phyloP scores from a whole-genome alignment of 805 yeast species.

The Cyberlindnera xylosilytica region DNA sequence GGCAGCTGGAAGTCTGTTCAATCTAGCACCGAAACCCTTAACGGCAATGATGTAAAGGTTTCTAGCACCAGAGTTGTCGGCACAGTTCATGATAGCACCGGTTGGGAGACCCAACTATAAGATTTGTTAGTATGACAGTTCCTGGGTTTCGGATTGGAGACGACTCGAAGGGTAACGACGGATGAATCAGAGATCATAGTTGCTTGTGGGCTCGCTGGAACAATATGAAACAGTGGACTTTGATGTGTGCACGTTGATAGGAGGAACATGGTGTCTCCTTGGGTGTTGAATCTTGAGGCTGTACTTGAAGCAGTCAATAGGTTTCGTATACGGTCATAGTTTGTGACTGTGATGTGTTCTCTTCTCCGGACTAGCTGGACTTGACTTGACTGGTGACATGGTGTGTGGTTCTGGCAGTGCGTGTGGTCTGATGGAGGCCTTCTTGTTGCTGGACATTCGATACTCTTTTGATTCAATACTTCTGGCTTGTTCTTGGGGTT shows the following conservation, averaged over 20 bases:
- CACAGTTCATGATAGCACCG: slow-evolving; percentile 99
- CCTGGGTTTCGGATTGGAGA: too few species aligned
- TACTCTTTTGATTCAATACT: not conserved
- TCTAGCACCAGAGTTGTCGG: slow-evolving; percentile 99
- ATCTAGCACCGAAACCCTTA: slow-evolving; percentile 99
- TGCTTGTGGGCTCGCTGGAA: too few species aligned
- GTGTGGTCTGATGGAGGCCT: not conserved
- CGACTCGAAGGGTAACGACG: too few species aligned
- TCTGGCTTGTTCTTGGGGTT: not conserved
- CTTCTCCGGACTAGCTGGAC: too few species aligned
- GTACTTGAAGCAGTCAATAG: too few species aligned
- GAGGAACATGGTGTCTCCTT: too few species aligned
- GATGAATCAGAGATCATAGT: too few species aligned
- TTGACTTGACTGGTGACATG: not conserved
- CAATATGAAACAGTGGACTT: too few species aligned
- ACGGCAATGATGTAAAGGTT: slow-evolving; percentile 98
- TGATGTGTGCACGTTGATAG: too few species aligned
- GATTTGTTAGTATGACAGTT: slow-evolving; percentile 17
- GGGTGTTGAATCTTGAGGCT: too few species aligned
- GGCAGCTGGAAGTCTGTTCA: slow-evolving; percentile 99
- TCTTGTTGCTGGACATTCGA: not conserved
- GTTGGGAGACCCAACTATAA: slow-evolving; percentile 96
- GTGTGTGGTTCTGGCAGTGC: not conserved
- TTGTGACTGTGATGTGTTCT: too few species aligned
- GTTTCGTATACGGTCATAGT: too few species aligned